phyloP scores from a whole-genome alignment of 768 basidiomycete species.

The Termitomyces sp. region DNA sequence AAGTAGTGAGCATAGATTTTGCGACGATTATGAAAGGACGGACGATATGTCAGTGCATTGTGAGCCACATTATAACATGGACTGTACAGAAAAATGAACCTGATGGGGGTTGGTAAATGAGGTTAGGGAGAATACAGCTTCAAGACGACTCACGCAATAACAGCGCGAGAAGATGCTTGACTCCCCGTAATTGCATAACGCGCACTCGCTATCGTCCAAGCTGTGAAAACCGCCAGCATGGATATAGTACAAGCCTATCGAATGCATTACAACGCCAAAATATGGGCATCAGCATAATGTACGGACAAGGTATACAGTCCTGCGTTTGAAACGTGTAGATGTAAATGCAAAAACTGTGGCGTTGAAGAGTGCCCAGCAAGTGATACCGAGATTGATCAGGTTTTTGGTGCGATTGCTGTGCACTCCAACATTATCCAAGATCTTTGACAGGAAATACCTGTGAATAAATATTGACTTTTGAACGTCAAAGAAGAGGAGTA shows the following conservation, averaged over 20 bases:
- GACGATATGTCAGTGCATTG: conserved; percentile 52
- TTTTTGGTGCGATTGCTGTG: conserved; percentile 47
- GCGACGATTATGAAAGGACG: background rate
- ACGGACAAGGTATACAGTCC: conserved; percentile 45
- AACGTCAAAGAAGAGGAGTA: background rate
- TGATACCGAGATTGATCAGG: conserved; percentile 48
- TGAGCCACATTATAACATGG: conserved; percentile 52
- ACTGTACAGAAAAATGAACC: conserved; percentile 54
- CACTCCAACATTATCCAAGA: conserved; percentile 50
- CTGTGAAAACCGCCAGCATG: conserved; percentile 43
- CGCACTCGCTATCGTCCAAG: conserved; percentile 52
- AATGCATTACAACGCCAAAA: background rate
- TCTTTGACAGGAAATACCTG: conserved; percentile 49
- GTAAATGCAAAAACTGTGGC: conserved; percentile 46
- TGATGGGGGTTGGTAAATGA: conserved; percentile 11
- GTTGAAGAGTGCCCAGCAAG: conserved; percentile 53
- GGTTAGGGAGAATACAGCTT: background rate
- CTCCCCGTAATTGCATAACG: conserved; percentile 35
- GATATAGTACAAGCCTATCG: conserved; percentile 42
- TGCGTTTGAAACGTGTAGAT: conserved; percentile 42
- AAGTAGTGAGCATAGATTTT: conserved; percentile 14
- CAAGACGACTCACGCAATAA: conserved; percentile 36
- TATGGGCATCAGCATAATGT: background rate
- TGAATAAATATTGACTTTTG: background rate
- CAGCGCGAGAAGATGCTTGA: conserved; percentile 41